A percentile compares a stretch with the other conserved stretches of the same genome.
Conservation (phyloP, 2,329 filamentous ascomycete genomes). For the Fusarium udum region DNA sequence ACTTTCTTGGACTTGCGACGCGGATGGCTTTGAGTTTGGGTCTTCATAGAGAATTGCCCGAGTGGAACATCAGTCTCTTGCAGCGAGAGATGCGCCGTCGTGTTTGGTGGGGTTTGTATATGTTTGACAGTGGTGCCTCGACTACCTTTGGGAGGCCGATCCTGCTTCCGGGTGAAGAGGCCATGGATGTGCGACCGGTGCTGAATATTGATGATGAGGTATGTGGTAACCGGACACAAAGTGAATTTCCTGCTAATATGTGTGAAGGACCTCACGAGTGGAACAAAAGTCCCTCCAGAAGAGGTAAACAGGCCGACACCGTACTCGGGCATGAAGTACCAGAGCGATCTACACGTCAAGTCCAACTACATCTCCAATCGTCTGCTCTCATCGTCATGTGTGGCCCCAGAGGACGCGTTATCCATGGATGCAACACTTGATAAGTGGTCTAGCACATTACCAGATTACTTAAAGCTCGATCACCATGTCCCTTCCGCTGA, state of each 20-base stretch:
- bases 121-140: neutral
- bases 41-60: neutral
- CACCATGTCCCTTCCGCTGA: neutral
- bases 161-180: neutral
- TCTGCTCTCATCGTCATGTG: neutral
- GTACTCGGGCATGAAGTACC: neutral
- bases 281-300: neutral
- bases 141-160: neutral
- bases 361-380: neutral
- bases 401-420: neutral
- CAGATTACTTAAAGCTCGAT: neutral
- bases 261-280: neutral
- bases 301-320: neutral
- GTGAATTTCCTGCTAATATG: neutral
- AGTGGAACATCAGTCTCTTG: neutral
- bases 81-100: neutral
- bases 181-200: neutral
- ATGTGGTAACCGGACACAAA: rapidly evolving
- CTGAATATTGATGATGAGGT: neutral
- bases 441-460: neutral
- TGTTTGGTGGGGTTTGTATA: neutral
- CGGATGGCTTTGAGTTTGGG: neutral
- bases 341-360: neutral
- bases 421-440: neutral
- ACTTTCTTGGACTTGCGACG: neutral